Evolutionary conservation across 768 basidiomycete genomes (phyloP).

Genomic region (Naganishia antarctica): DNA sequence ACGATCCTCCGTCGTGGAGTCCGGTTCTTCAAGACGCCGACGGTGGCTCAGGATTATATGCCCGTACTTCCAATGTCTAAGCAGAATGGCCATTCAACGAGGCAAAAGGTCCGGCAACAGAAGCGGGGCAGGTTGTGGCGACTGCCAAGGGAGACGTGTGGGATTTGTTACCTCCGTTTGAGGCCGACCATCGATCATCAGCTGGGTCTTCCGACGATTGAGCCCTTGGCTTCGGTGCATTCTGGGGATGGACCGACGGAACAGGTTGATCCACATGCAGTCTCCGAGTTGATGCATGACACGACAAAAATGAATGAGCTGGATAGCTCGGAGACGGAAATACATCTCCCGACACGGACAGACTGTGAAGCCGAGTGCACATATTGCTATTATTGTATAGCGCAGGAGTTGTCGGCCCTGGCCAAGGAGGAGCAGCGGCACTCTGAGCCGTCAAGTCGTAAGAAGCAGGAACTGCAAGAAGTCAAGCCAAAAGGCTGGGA

Average conservation of each 20-base stretch:
- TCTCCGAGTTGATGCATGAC: constrained; percentile 21
- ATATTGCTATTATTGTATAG: constrained; percentile 92
- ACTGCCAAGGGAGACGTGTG: constrained; percentile 72
- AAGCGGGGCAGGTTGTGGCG: constrained; percentile 62
- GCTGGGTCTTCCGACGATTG: constrained; percentile 57
- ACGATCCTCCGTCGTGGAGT: constrained; percentile 16
- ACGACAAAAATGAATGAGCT: constrained; percentile 51
- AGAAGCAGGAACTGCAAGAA: constrained; percentile 13
- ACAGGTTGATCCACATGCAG: constrained; percentile 27
- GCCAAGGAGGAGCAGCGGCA: constrained; percentile 44
- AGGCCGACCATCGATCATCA: constrained; percentile 27
- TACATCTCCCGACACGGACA: constrained; percentile 63
- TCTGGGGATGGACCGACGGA: constrained; percentile 22
- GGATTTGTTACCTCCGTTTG: constrained; percentile 61
- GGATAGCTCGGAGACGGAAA: constrained; percentile 65
- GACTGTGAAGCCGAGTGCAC: constrained; percentile 66
- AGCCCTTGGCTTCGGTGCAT: constrained; percentile 23
- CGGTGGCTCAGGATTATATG: constrained; percentile 18
- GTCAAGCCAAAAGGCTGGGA: constrained; percentile 60
- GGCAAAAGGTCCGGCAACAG: constrained; percentile 16
- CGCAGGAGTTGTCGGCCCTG: constrained; percentile 70
- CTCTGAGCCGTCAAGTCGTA: too few relatives aligned
- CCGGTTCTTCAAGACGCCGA: constrained; percentile 30
- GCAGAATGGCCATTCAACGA: too few relatives aligned
- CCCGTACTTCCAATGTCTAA: constrained; percentile 27